Evolutionary conservation across 2,329 filamentous ascomycete genomes (phyloP), one percentile per base, ranked within the genome.

Genomic region (Xylariaceae sp.): DNA sequence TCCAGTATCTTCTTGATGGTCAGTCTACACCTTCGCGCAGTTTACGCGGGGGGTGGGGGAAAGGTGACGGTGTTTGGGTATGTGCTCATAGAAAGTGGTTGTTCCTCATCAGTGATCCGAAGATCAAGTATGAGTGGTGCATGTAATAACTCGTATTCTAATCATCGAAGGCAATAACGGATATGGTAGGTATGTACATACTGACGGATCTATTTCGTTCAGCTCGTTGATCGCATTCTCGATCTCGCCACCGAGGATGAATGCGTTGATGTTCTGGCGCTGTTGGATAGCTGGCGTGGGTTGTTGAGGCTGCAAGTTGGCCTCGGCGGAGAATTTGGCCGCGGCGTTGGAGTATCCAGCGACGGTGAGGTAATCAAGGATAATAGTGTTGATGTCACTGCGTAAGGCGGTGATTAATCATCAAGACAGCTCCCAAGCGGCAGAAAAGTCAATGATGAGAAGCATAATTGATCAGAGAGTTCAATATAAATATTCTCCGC

Each of bases 121-220:
- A 83, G 82, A 78, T 76, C 76, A 41, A 81, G n/a, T 97, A 93
- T 89, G 93, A 90, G 93, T 98, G 93, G 93, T 98, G 93, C 93
- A 98, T 98, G 92, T 66, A 77, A 95, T n/a, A 91, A 86, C 77
- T 79, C 74, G 63, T 66, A 63, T 76, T 88, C 76, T 95, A 95
- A 98, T 98, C 93, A 93, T 91, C 70, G 79, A 77, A 80, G 48
- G 40, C 51, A 38, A 12, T 22, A 10, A 23, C 34, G 43, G 42
- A 40, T 45, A 3, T 36, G 37, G 35, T 2, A 20, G 10, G 39
- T 48, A 34, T 45, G 49, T 23, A 64, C 87, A 70, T 83, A 98
- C 93, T 80, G 93, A 83, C 56, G 90, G 87, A 56, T 95, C 88
- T 25, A 94, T 72, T 55, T 95, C 88, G 63, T 97, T 97, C 59